Evolutionary conservation across 2,329 filamentous ascomycete species (phyloP).

Genomic region (Colletotrichum abscissum): DNA sequence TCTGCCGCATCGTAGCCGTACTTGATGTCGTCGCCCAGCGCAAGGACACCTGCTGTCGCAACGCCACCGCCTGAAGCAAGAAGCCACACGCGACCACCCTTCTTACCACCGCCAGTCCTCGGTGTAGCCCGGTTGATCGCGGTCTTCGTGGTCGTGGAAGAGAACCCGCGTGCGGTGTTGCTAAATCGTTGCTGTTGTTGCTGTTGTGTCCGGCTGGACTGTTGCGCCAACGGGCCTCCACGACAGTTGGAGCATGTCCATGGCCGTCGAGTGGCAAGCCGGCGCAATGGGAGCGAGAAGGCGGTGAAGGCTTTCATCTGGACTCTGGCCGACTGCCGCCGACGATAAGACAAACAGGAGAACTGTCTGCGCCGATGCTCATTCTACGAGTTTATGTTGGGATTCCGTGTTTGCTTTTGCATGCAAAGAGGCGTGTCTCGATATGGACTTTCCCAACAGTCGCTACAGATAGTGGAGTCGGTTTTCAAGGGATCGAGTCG

Average conservation of each 20-base stretch:
- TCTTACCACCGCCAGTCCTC: conserved; percentile 18
- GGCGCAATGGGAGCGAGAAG: conserved; percentile 49
- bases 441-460: conserved; percentile 23
- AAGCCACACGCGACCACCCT: conserved; percentile 49
- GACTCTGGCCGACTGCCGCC: conserved; percentile 36
- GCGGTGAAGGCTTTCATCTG: conserved; percentile 56
- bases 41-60: conserved; percentile 58
- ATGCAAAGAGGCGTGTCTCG: not conserved
- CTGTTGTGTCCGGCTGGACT: conserved; percentile 46
- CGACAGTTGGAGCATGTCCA: conserved; percentile 62
- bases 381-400: conserved; percentile 21
- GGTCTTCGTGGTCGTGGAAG: conserved; percentile 39
- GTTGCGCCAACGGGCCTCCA: conserved; percentile 39
- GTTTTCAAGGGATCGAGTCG: conserved; percentile 22
- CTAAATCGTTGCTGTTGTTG: conserved; percentile 39
- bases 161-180: conserved; percentile 41
- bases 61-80: conserved; percentile 64
- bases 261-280: conserved; percentile 49
- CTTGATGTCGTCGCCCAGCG: conserved; percentile 77
- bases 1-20: conserved; percentile 80
- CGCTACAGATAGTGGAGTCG: conserved; percentile 28
- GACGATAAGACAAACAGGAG: conserved; percentile 25
- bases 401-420: not conserved
- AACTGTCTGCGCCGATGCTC: conserved; percentile 18
- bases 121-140: not conserved